A percentile compares a stretch with the other conserved stretches of the same genome.
These are phyloP conservation scores for Dendrocalamus latiflorus DNA, from an alignment of 202 grass and related monocot genomes.

Conservation along the genomic window DNA sequence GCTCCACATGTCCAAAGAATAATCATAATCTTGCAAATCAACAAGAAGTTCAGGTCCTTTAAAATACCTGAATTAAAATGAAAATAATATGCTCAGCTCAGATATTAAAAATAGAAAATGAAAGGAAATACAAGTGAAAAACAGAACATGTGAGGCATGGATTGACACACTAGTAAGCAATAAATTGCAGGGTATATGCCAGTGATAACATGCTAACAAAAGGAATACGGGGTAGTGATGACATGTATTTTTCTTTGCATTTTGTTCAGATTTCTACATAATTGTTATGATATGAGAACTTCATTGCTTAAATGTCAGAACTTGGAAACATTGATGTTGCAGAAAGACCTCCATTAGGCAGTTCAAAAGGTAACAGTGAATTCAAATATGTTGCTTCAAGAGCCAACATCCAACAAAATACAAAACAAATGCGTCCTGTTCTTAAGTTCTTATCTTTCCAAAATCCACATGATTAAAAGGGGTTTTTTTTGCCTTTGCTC, in stretches of 20 bases:
- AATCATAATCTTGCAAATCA: constrained; percentile 89
- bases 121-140: not conserved
- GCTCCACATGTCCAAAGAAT: constrained; percentile 88
- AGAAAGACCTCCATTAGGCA: constrained; percentile 7
- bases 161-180: constrained; percentile 1
- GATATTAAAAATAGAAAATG: not conserved
- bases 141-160: not conserved
- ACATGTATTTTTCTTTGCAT: not conserved
- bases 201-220: not conserved
- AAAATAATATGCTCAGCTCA: not conserved
- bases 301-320: not conserved
- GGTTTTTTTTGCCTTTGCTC: too few relatives aligned
- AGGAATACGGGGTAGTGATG: not conserved
- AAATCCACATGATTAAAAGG: too few relatives aligned
- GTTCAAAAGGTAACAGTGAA: not conserved
- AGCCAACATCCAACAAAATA: not conserved
- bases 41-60: constrained; percentile 88
- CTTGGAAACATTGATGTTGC: not conserved
- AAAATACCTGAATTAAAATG: constrained; percentile 52
- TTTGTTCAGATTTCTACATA: not conserved
- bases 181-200: not conserved
- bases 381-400: constrained; percentile 7
- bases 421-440: not conserved
- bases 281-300: not conserved
- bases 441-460: too few relatives aligned